Evolutionary conservation across 495 filamentous ascomycete genomes (phyloP).

Genomic region (Tuber brumale): DNA sequence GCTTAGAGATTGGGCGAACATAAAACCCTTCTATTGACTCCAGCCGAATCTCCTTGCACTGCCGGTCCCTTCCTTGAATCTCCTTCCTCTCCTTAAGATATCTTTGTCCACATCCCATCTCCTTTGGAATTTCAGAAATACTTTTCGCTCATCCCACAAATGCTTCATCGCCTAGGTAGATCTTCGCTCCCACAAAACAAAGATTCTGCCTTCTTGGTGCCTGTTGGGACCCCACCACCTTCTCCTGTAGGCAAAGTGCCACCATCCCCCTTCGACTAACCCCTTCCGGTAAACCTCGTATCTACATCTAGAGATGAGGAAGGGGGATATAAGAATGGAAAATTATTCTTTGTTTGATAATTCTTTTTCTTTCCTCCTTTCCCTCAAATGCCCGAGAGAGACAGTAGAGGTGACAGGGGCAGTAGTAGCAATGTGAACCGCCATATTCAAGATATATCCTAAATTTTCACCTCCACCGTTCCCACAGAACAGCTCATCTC

Average conservation of each 20-base stretch:
- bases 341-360: constrained; percentile 97
- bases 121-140: constrained; percentile 81
- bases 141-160: constrained; percentile 87
- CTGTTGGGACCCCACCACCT: constrained; percentile 60
- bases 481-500: too few relatives aligned
- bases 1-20: constrained; percentile 50
- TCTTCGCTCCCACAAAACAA: constrained; percentile 76
- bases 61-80: constrained; percentile 44
- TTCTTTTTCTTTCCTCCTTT: constrained; percentile 89
- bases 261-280: constrained; percentile 79
- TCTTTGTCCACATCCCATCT: constrained; percentile 62
- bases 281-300: constrained; percentile 51
- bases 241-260: not conserved
- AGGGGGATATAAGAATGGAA: constrained; percentile 94
- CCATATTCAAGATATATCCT: too few relatives aligned
- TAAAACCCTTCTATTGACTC: constrained; percentile 75
- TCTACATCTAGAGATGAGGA: constrained; percentile 8
- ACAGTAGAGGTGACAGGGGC: too few relatives aligned
- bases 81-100: constrained; percentile 38
- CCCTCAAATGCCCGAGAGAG: too few relatives aligned
- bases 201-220: constrained; percentile 85
- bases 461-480: too few relatives aligned
- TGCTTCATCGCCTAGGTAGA: constrained; percentile 86
- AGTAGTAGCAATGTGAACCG: too few relatives aligned
- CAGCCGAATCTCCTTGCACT: constrained; percentile 53